Conservation (phyloP, 1,284 basidiomycete species). For the Laetiporus sulphureus region DNA sequence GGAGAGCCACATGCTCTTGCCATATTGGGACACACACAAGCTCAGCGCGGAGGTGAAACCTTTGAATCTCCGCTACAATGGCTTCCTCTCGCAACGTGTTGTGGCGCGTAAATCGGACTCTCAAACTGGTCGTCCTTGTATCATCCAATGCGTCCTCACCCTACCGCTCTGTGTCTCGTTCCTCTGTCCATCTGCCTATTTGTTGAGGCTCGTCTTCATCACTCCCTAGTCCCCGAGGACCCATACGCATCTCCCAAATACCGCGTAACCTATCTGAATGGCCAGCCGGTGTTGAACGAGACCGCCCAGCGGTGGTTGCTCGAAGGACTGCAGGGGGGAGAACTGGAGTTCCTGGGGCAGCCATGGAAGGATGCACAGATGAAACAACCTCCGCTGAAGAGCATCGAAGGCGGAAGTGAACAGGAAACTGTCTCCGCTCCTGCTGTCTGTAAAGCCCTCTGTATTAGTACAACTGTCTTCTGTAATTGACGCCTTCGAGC, state of each 20-base stretch:
- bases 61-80: slow-evolving; percentile 12
- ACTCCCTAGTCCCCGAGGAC: slow-evolving; percentile 69
- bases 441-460: slow-evolving; percentile 20
- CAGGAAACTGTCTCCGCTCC: slow-evolving; percentile 7
- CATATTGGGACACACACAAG: background rate
- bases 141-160: slow-evolving; percentile 8
- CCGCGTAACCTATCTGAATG: slow-evolving; percentile 75
- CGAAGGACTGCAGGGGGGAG: slow-evolving; percentile 63
- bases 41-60: slow-evolving; percentile 3
- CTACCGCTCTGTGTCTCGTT: slow-evolving; percentile 16
- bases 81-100: slow-evolving; percentile 4
- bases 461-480: background rate
- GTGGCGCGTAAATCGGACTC: background rate
- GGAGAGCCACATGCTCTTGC: slow-evolving; percentile 1
- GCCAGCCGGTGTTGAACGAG: slow-evolving; percentile 65
- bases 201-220: slow-evolving; percentile 51
- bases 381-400: slow-evolving; percentile 35
- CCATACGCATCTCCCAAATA: slow-evolving; percentile 81
- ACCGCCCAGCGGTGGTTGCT: slow-evolving; percentile 71
- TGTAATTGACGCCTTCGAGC: slow-evolving; percentile 12
- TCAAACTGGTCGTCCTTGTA: slow-evolving; percentile 3
- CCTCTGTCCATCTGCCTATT: slow-evolving; percentile 15
- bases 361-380: slow-evolving; percentile 42
- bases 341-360: slow-evolving; percentile 70
- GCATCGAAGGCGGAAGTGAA: slow-evolving; percentile 47